phyloP scores from a whole-genome alignment of 1,284 basidiomycete species.

The Naganishia sp. region DNA sequence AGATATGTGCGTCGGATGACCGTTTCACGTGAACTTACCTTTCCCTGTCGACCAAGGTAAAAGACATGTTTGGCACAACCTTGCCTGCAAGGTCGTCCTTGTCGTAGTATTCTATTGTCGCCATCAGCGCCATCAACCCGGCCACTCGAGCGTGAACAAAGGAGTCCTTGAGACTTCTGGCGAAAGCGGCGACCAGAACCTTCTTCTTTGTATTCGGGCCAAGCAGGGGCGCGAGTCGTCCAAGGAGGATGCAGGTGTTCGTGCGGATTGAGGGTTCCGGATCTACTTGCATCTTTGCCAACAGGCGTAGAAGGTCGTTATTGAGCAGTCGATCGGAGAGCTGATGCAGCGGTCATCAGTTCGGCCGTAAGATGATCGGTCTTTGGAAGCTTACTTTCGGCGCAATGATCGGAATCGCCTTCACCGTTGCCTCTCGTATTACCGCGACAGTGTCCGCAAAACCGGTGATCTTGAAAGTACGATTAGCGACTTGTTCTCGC shows the following conservation, averaged over 20 bases:
- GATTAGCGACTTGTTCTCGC: too few relatives aligned
- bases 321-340: constrained; percentile 89
- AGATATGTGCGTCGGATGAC: not conserved
- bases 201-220: constrained; percentile 88
- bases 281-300: constrained; percentile 92
- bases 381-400: constrained; percentile 64
- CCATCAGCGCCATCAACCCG: constrained; percentile 94
- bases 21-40: constrained; percentile 62
- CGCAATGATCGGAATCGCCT: constrained; percentile 79
- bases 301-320: constrained; percentile 88
- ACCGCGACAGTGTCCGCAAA: constrained; percentile 92
- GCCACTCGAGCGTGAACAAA: constrained; percentile 94
- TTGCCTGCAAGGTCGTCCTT: constrained; percentile 82
- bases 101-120: constrained; percentile 87
- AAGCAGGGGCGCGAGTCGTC: constrained; percentile 80
- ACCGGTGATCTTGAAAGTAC: constrained; percentile 67
- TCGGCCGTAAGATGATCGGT: not conserved
- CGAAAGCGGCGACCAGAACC: constrained; percentile 93
- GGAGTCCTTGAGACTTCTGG: constrained; percentile 82
- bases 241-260: constrained; percentile 95
- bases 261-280: constrained; percentile 92
- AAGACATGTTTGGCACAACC: constrained; percentile 81
- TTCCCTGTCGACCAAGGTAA: constrained; percentile 81
- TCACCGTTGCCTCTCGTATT: constrained; percentile 91
- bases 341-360: constrained; percentile 52